Evolutionary conservation across 805 yeast species (phyloP), one percentile per base, ranked within the genome.

Genomic region (Candida vartiovaarae): DNA sequence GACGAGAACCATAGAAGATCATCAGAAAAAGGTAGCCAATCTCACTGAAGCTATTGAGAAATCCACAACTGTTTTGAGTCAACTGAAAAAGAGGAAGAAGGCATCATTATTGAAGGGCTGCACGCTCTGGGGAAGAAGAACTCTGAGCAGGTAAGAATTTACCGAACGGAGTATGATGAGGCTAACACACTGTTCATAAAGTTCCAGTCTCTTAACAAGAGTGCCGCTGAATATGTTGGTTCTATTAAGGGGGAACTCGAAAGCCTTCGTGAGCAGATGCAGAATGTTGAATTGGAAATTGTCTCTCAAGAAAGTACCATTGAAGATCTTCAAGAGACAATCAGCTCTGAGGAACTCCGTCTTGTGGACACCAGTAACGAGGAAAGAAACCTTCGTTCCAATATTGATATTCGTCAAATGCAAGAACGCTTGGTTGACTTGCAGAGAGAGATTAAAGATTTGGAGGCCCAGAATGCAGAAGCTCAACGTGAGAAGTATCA

Each of bases 351-450:
- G 29, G 78, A 70, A 42, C 65, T 60, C 40, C 70, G 64, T 39
- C 54, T 80, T 1, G 65, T 64, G n/a, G 83, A 84, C 49, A 74
- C 84, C 1, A 72, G 73, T 30, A 75, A 72, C 41, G 75, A 78
- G 40, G 80, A 82, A 52, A 74, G 87, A 29, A 78, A 78, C 44
- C 64, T 87, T 7, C 66, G 76, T 32, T 80, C 82, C 36, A 86
- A 84, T 48, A 54, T 86, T 31, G 86, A 82, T 47, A 65, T 80
- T 10, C 61, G 82, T 9, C 65, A 65, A 5, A 55, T 79, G 28
- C 63, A 67, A 20, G 43, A 38, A 1, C 74, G 78, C 42, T 51
- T 75, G 0, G 54, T 51, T 1, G 54, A 55, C 2, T 59, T 72
- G 5, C 70, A 69, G 8, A 40, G 51, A 0, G 66, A 69, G 15